phyloP scores from a whole-genome alignment of 192 early-diverging fungal genomes.

The Funneliformis mosseae region DNA sequence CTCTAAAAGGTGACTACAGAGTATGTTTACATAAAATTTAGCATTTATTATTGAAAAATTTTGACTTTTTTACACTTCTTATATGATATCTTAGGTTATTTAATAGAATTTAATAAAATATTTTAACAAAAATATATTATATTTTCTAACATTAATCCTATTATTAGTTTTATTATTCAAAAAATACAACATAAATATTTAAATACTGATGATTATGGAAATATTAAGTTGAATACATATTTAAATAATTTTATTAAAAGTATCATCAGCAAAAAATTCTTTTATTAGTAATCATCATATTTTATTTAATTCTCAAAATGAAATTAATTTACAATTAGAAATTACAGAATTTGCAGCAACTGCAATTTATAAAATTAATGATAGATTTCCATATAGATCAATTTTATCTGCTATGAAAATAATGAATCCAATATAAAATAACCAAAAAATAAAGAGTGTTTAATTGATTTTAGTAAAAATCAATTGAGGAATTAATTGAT shows the following conservation, averaged over 20 bases:
- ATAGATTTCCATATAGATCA: neutral
- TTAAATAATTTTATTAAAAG: neutral
- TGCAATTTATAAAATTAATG: neutral
- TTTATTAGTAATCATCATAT: neutral
- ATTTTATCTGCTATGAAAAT: constrained; percentile 5
- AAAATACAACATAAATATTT: too few relatives aligned
- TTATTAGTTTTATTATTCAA: too few relatives aligned
- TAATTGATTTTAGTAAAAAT: neutral
- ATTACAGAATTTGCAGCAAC: neutral
- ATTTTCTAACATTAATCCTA: too few relatives aligned
- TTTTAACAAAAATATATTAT: too few relatives aligned
- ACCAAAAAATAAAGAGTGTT: neutral
- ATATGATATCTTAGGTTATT: too few relatives aligned
- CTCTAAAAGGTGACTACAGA: too few relatives aligned
- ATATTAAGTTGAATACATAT: neutral
- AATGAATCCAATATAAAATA: neutral
- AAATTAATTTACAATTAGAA: neutral
- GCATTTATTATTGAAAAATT: too few relatives aligned
- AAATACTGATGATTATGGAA: too few relatives aligned
- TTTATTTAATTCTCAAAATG: neutral
- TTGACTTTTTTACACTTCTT: too few relatives aligned
- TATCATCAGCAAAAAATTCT: neutral
- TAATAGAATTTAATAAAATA: too few relatives aligned
- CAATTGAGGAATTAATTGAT: neutral
- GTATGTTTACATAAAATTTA: too few relatives aligned